Base-by-base conservation (phyloP, 2,329 filamentous ascomycete genomes). In the Elsinoe batatas region DNA sequence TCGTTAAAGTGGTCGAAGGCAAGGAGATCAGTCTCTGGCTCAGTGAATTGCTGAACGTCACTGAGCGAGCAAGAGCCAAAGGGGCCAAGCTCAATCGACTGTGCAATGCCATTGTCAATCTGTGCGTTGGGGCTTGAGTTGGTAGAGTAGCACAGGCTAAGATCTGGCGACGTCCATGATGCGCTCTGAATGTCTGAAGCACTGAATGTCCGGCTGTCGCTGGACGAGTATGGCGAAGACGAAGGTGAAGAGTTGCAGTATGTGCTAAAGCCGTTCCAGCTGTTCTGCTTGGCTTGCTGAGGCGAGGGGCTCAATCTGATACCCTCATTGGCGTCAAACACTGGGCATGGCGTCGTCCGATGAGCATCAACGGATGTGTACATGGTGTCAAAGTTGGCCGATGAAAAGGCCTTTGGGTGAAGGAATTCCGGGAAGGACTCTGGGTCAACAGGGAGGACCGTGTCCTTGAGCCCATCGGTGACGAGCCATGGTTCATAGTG, bases 31-130 rank as follows among this genome's bases (percentile, higher is more conserved):
- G 43, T 49, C 20, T 56, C 44, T 56, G 44, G 44, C 20, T 56
- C 54, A 13, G 44, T 49, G 40, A 51, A 56, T 35, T 56, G 54
- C 32, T 56, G 54, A 8, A 56, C 44, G 17, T 56, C 54, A 36
- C 46, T 35, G 40, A 50, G 54, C 5, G 54, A 56, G 42, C 47
- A 51, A 20, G 47, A 51, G 12, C 47, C 38, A 22, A 54, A 54
- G 2, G 36, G 51, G n/a, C 51, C 51, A 54, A 43, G 51, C 38
- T 54, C 53, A 40, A 55, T 55, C 5, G 37, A 46, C 32, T 55
- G 53, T 42, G 53, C 53, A 18, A 55, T 55, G 18, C 47, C 17
- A 11, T 37, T 46, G 38, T 55, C 53, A 26, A 46, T 30, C 15
- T 55, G 53, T 15, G 11, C 18, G 5, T 47, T 20, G 4, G 53